Evolutionary conservation across 2,329 filamentous ascomycete species (phyloP).

Genomic region (Claviceps sp.): DNA sequence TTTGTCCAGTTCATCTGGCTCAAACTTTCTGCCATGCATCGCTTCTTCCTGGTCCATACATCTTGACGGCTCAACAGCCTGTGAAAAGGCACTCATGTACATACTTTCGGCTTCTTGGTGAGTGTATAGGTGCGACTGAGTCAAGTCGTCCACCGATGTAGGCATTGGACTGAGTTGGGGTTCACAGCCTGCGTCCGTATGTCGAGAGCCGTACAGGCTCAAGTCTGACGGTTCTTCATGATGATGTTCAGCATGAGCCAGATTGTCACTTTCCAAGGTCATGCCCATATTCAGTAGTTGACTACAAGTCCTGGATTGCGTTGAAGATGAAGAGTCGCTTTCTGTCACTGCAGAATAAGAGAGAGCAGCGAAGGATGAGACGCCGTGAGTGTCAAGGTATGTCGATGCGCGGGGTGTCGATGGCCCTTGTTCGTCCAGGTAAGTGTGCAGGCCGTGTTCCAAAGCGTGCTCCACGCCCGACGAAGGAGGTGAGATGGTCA

Average conservation of each 20-base stretch:
- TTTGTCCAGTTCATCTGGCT: neutral
- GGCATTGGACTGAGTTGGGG: neutral
- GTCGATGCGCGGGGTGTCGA: conserved; percentile 42
- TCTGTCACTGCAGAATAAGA: conserved; percentile 16
- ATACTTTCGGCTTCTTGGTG: conserved; percentile 76
- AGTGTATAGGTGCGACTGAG: conserved; percentile 57
- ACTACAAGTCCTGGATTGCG: conserved; percentile 8
- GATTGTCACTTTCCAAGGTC: neutral
- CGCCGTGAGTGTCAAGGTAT: conserved; percentile 21
- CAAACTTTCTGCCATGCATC: neutral
- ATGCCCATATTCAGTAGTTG: neutral
- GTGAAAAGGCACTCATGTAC: conserved; percentile 65
- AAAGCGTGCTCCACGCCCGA: conserved; percentile 14
- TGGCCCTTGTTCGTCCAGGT: conserved; percentile 23
- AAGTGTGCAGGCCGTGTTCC: conserved; percentile 22
- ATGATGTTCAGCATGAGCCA: neutral
- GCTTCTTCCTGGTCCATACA: neutral
- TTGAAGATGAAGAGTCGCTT: conserved; percentile 5
- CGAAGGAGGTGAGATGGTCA: conserved; percentile 42
- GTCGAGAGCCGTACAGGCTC: neutral
- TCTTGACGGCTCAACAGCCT: conserved; percentile 18
- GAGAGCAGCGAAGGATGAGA: conserved; percentile 1
- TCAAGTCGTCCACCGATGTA: conserved; percentile 33
- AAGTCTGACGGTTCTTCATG: neutral
- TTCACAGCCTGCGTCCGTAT: neutral